These are phyloP conservation scores for Saccharomycopsis olivae DNA, from an alignment of 805 yeast species.

Conservation along the genomic window DNA sequence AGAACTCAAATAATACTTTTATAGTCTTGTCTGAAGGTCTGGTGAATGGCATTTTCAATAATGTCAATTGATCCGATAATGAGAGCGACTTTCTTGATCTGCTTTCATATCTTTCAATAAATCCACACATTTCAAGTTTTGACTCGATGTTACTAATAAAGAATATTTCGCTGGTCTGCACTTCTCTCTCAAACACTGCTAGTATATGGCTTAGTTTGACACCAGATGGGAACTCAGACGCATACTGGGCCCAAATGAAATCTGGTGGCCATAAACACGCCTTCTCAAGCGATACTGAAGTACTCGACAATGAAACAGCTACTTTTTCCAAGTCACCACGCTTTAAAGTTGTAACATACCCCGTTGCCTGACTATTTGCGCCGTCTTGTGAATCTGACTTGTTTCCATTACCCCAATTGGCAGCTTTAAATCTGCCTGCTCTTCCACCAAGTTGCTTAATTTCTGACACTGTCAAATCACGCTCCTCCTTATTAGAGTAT, in stretches of 20 bases:
- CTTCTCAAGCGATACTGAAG: conserved; percentile 37
- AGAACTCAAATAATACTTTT: not conserved
- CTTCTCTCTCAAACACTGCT: conserved; percentile 35
- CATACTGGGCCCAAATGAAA: conserved; percentile 59
- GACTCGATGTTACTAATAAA: conserved; percentile 30
- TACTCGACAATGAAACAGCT: conserved; percentile 25
- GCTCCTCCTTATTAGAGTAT: conserved; percentile 51
- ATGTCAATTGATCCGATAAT: not conserved
- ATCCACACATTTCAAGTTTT: conserved; percentile 30
- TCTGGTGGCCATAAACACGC: conserved; percentile 81
- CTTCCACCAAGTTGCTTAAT: conserved; percentile 93
- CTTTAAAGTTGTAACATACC: conserved; percentile 12
- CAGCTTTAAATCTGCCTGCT: conserved; percentile 70
- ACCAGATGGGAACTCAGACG: conserved; percentile 47
- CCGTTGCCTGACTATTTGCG: too few relatives aligned
- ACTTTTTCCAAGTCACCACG: not conserved
- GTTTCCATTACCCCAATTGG: too few relatives aligned
- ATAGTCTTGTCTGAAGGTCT: not conserved
- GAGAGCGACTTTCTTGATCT: too few relatives aligned
- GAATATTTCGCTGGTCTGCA: conserved; percentile 24
- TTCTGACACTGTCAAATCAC: conserved; percentile 47
- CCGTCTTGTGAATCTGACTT: too few relatives aligned
- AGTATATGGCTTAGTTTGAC: conserved; percentile 38
- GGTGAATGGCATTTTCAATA: not conserved
- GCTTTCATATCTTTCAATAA: conserved; percentile 33